These are phyloP conservation scores for Monosporascus cannonballus DNA, from an alignment of 2,329 filamentous ascomycete genomes.

Conservation along the genomic window DNA sequence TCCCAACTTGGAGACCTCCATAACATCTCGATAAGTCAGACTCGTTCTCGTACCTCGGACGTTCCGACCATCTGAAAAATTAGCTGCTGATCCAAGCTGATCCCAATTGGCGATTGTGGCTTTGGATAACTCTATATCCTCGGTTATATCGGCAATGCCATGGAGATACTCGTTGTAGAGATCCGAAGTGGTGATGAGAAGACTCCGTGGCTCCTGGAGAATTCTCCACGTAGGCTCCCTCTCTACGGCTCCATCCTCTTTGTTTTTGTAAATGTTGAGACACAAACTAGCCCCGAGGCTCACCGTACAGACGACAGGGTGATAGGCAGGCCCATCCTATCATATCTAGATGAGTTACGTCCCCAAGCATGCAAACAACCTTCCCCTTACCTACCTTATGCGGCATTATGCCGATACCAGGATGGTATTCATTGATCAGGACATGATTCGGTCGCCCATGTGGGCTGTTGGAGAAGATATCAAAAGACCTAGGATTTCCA, in stretches of 20 bases:
- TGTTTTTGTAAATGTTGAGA: constrained; percentile 67
- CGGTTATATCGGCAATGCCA: constrained; percentile 61
- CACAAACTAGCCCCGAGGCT: constrained; percentile 75
- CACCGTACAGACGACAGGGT: constrained; percentile 83
- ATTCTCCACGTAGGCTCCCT: constrained; percentile 49
- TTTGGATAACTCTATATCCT: constrained; percentile 59
- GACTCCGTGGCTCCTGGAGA: constrained; percentile 76
- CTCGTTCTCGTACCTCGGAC: constrained; percentile 59
- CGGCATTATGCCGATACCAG: constrained; percentile 91
- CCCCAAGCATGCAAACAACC: constrained; percentile 4
- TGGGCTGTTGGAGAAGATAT: constrained; percentile 58
- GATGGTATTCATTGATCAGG: constrained; percentile 84
- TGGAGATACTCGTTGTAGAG: constrained; percentile 70
- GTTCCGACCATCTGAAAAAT: constrained; percentile 46
- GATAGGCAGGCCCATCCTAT: constrained; percentile 75
- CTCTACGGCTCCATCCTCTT: constrained; percentile 52
- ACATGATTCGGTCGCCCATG: constrained; percentile 82
- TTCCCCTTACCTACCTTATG: constrained; percentile 56
- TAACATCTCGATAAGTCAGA: constrained; percentile 79
- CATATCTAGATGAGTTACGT: constrained; percentile 17
- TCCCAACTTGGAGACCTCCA: constrained; percentile 71
- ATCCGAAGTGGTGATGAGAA: constrained; percentile 64
- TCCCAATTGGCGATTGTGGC: constrained; percentile 67
- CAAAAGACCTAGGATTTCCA: constrained; percentile 16
- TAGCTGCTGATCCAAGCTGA: constrained; percentile 47